Percentiles rank a stretch among this genome's conserved stretches.
Conservation (phyloP, 306 rosid species). For the Corylus avellana region DNA sequence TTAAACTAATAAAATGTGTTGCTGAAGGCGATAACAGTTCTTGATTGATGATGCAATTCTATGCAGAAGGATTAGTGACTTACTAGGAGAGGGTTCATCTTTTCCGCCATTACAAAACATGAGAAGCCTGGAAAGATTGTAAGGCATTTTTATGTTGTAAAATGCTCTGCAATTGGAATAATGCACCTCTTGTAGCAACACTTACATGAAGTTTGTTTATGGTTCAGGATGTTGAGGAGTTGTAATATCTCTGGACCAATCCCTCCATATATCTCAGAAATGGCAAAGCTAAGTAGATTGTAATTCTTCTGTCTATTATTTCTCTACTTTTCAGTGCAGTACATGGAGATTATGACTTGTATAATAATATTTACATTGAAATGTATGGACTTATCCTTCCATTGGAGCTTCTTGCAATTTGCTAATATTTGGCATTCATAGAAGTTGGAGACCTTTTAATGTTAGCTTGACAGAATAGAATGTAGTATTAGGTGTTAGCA, state of each 20-base stretch:
- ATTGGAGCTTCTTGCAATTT: not conserved
- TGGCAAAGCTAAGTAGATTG: slow-evolving; percentile 7
- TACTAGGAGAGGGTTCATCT: slow-evolving; percentile 20
- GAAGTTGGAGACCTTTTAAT: not conserved
- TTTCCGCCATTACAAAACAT: slow-evolving; percentile 20
- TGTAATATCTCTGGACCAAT: slow-evolving; percentile 29
- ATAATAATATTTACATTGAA: not conserved
- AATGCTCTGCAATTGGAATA: not conserved
- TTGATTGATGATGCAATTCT: not conserved
- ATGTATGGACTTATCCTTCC: not conserved
- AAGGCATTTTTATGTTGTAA: not conserved
- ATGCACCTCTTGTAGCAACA: not conserved
- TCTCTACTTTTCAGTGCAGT: not conserved
- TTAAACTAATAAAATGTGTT: not conserved
- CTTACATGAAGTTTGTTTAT: not conserved
- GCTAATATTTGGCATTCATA: not conserved
- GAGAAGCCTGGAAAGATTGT: slow-evolving; percentile 17
- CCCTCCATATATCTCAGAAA: slow-evolving; percentile 11
- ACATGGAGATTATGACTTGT: not conserved
- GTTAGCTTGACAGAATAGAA: not conserved
- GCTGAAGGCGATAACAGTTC: not conserved
- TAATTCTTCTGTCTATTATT: slow-evolving; percentile 2
- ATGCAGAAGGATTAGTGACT: slow-evolving; percentile 36
- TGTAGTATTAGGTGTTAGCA: not conserved
- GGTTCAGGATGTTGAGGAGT: slow-evolving; percentile 34